phyloP scores from a whole-genome alignment of 768 basidiomycete species.

The Dentipellis sp. region DNA sequence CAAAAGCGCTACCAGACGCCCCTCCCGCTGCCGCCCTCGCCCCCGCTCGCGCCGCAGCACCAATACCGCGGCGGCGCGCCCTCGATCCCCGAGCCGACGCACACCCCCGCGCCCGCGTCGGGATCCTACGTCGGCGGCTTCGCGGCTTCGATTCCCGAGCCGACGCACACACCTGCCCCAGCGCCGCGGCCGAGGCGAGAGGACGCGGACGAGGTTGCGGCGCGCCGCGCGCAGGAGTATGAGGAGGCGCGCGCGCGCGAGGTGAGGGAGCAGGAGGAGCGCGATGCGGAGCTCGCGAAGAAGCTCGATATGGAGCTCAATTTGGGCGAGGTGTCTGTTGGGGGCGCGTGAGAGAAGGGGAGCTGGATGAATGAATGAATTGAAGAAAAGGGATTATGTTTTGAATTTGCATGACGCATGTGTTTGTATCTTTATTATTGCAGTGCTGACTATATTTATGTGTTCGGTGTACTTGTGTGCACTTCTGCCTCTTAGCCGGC shows the following conservation, averaged over 20 bases:
- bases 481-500: too few species aligned
- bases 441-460: too few species aligned
- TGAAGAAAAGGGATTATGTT: too few species aligned
- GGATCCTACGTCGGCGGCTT: too few species aligned
- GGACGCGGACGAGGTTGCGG: conserved; percentile 1
- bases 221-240: conserved; percentile 6
- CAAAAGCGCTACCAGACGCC: conserved; percentile 42
- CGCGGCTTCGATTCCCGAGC: background rate
- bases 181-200: background rate
- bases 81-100: background rate
- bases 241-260: conserved; percentile 6
- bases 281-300: conserved; percentile 13
- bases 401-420: too few species aligned
- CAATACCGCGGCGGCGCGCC: background rate
- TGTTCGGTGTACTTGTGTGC: too few species aligned
- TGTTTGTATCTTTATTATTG: too few species aligned
- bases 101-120: background rate
- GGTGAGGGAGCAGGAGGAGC: conserved; percentile 12
- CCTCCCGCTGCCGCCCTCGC: conserved; percentile 35
- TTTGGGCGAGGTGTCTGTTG: background rate
- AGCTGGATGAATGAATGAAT: too few species aligned
- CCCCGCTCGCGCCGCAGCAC: background rate
- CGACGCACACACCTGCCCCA: background rate
- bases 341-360: too few species aligned
- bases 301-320: conserved; percentile 14